Evolutionary conservation across 139 green algal species (phyloP).

Genomic region (Closterium sp.): DNA sequence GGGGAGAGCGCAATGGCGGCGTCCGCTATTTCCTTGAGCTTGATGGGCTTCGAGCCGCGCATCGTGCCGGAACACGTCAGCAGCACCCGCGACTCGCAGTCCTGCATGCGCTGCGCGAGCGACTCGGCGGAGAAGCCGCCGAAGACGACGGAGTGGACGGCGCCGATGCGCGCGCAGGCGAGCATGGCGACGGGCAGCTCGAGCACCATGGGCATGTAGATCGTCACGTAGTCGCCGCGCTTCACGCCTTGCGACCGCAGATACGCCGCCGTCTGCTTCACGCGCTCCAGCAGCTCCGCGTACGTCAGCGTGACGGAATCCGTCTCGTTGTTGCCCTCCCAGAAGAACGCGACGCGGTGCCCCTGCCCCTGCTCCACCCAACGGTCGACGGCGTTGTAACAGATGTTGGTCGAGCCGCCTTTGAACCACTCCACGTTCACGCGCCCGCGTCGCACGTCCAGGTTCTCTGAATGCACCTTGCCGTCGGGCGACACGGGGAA

Average conservation of each 20-base stretch:
- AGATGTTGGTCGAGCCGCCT: constrained; percentile 73
- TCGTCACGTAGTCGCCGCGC: constrained; percentile 79
- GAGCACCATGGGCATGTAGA: constrained; percentile 98
- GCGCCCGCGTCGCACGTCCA: constrained; percentile 72
- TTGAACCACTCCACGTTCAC: constrained; percentile 73
- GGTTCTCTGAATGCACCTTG: constrained; percentile 67
- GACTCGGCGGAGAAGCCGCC: constrained; percentile 90
- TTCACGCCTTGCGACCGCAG: constrained; percentile 77
- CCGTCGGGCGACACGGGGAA: background rate
- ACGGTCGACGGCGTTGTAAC: constrained; percentile 88
- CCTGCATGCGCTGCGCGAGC: constrained; percentile 70
- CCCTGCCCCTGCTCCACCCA: constrained; percentile 59
- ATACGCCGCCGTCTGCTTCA: constrained; percentile 76
- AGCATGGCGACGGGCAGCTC: constrained; percentile 84
- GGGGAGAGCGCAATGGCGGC: constrained; percentile 8
- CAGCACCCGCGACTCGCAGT: constrained; percentile 68
- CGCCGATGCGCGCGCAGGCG: constrained; percentile 91
- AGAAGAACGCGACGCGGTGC: constrained; percentile 61
- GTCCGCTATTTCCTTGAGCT: constrained; percentile 73
- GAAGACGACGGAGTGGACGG: constrained; percentile 79
- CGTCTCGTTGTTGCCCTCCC: constrained; percentile 81
- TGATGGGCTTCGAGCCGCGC: constrained; percentile 79
- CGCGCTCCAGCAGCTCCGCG: constrained; percentile 64
- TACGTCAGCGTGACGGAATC: constrained; percentile 70
- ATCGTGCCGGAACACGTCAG: constrained; percentile 74